Percentiles rank a stretch among this genome's conserved stretches.
phyloP scores from a whole-genome alignment of 2,329 filamentous ascomycete genomes.

The Cordyceps cateniannulata region DNA sequence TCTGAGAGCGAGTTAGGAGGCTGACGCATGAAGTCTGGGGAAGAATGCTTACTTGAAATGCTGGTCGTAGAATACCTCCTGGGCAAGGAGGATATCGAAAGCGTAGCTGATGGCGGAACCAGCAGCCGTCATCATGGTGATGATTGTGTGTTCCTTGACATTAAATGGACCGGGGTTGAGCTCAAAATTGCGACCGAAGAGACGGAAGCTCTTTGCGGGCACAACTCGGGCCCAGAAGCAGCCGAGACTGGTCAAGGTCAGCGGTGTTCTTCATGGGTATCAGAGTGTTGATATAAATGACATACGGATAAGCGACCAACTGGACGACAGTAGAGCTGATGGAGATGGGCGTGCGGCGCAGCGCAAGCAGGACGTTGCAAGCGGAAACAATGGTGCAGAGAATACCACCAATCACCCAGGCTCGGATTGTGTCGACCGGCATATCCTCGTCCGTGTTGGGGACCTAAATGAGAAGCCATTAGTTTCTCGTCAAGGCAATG shows the following conservation, averaged over 20 bases:
- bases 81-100: conserved; percentile 35
- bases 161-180: conserved; percentile 38
- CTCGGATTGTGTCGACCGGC: conserved; percentile 51
- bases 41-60: conserved; percentile 32
- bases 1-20: background rate
- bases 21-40: background rate
- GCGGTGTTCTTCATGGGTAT: background rate
- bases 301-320: conserved; percentile 43
- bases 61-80: conserved; percentile 44
- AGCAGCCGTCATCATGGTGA: conserved; percentile 39
- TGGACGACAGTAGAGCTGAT: conserved; percentile 51
- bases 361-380: conserved; percentile 47
- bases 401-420: conserved; percentile 49
- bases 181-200: conserved; percentile 27
- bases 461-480: background rate
- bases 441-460: conserved; percentile 44
- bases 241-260: conserved; percentile 19
- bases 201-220: conserved; percentile 23
- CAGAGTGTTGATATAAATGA: background rate
- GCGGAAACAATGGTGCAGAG: conserved; percentile 51
- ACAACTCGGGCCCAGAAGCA: conserved; percentile 26
- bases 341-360: conserved; percentile 43
- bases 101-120: conserved; percentile 29
- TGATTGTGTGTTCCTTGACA: conserved; percentile 43
- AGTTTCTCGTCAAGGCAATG: background rate